Evolutionary conservation across 306 rosid species (phyloP), one percentile per base, ranked within the genome.

Genomic region (Cotoneaster glaucophyllus): DNA sequence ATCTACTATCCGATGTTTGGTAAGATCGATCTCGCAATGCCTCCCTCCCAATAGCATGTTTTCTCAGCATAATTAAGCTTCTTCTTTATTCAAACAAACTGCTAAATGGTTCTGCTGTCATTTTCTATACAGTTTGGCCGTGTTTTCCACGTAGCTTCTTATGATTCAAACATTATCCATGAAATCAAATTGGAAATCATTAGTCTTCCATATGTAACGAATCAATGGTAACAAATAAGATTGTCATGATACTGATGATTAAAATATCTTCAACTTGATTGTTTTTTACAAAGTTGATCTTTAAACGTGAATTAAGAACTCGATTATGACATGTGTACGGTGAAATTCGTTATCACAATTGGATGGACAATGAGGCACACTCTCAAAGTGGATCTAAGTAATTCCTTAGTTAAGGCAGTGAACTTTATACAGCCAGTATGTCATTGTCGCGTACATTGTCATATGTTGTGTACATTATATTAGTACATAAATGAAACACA

Each of bases 1-100:
- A 87, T 93, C 91, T 78, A 65, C 77, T 85, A 77, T 89, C 86
- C 79, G 74, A 78, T 69, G 96, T 93, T 93, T 82, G 97, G 91
- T 91, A 88, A 74, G 65, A 61, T 5, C 59, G 41, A 19, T 64
- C 74, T 62, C 61, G 75, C 74, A 37, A 57, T 79, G 75, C 15
- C 74, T 69, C 29, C 32, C 73, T 69, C 50, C 73, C 77, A 24
- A 59, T 37, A 48, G 32, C 74, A 62, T 29, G 26, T 65, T 43
- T 52, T 26, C 29, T 70, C 68, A 14, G 59, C 53, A 71, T 80
- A 31, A 63, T 65, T 58, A 21, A 50, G 18, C 29, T 54, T 68
- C 63, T 41, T 75, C 71, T 52, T 72, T 81, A 22, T 76, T 75
- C 66, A 15, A 71, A 43, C n/a, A 28, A 63, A 63, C 34, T 26